Percentiles rank a stretch among this genome's conserved stretches.
Conservation (phyloP, 441 rosid genomes). For the Arabidopsis hybrid region DNA sequence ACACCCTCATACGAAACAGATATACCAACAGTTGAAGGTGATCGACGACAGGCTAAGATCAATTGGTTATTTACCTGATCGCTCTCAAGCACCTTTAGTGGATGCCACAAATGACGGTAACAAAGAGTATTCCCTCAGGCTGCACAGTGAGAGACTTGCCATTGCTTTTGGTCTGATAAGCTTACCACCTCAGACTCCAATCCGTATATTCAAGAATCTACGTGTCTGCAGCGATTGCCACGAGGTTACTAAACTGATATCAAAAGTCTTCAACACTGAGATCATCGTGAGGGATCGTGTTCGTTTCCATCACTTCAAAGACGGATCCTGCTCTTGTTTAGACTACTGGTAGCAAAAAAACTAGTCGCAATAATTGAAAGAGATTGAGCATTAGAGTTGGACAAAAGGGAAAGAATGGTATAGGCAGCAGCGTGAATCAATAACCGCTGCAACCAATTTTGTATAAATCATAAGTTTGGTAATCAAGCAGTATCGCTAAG, state of each 20-base stretch:
- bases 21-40: slow-evolving; percentile 58
- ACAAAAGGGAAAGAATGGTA: not conserved
- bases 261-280: slow-evolving; percentile 63
- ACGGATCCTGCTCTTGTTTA: slow-evolving; percentile 74
- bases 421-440: slow-evolving; percentile 23
- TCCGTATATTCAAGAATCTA: slow-evolving; percentile 78
- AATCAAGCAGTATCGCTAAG: slow-evolving; percentile 21
- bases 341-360: slow-evolving; percentile 65
- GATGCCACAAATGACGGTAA: slow-evolving; percentile 53
- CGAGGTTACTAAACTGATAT: slow-evolving; percentile 65
- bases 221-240: slow-evolving; percentile 85
- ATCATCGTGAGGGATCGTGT: slow-evolving; percentile 81
- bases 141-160: slow-evolving; percentile 85
- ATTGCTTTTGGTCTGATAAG: slow-evolving; percentile 76
- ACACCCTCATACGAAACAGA: slow-evolving; percentile 67
- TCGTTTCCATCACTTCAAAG: slow-evolving; percentile 79
- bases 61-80: slow-evolving; percentile 60
- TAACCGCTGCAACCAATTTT: slow-evolving; percentile 31
- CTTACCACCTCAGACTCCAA: slow-evolving; percentile 63
- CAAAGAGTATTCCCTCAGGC: slow-evolving; percentile 57
- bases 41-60: slow-evolving; percentile 59
- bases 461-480: slow-evolving; percentile 35
- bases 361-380: not conserved
- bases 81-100: slow-evolving; percentile 65
- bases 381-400: not conserved